phyloP scores from a whole-genome alignment of 164 flowering plant species.

The Annona cherimola region DNA sequence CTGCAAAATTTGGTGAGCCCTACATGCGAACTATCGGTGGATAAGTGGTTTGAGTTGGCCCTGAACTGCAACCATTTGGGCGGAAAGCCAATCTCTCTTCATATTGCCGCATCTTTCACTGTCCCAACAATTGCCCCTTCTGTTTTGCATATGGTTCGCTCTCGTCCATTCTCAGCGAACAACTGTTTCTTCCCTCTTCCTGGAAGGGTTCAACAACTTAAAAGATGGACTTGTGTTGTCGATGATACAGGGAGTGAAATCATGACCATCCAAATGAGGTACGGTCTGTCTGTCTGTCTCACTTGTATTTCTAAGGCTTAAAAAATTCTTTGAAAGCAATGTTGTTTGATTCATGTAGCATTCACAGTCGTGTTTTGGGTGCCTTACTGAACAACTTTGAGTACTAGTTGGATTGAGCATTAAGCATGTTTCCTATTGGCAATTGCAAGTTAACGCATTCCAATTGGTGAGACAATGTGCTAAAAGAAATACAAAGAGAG shows the following conservation, averaged over 20 bases:
- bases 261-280: constrained; percentile 83
- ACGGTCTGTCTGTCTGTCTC: constrained; percentile 5
- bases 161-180: constrained; percentile 32
- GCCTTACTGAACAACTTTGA: neutral
- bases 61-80: constrained; percentile 31
- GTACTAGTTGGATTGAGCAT: neutral
- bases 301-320: neutral
- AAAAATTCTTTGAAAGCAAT: neutral
- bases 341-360: neutral
- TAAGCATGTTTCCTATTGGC: neutral
- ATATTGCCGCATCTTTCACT: constrained; percentile 66
- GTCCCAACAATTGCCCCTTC: constrained; percentile 46
- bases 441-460: neutral
- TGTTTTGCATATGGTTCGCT: constrained; percentile 46
- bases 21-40: constrained; percentile 41
- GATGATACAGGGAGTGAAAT: constrained; percentile 55
- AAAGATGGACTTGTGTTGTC: constrained; percentile 42
- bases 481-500: neutral
- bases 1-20: constrained; percentile 44
- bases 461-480: neutral
- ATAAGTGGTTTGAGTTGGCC: constrained; percentile 70
- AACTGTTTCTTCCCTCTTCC: constrained; percentile 52
- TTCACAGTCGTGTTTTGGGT: neutral
- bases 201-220: constrained; percentile 35
- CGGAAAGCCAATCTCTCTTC: constrained; percentile 50